Base-by-base conservation (phyloP, 257 asterid genomes). In the Rubia yunnanensis region DNA sequence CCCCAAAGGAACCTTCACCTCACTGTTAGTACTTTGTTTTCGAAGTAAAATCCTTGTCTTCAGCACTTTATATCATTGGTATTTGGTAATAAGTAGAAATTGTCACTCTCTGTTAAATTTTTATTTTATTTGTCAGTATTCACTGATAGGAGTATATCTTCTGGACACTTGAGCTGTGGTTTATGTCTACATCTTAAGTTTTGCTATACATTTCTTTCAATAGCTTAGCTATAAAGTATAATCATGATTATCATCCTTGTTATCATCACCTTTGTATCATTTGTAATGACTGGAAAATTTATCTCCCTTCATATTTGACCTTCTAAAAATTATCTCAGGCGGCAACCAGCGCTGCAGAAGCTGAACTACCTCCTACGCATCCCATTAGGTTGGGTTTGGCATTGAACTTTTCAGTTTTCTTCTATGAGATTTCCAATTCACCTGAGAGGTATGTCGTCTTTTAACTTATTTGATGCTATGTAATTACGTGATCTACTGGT, bases 301-400 rank as follows among this genome's bases (percentile, higher is more conserved):
- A 15, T 44, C 1, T 27, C 44, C 34, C 63, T 23, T 48, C 23
- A 22, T 53, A 39, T 32, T 59, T 39, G 58, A 27, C 34, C 69
- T 27, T 48, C 9, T 18, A 35, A 71, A 44, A 46, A 38, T 50
- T 35, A 50, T 65, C 73, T 76, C 81, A 90, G 97, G 24, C 79
- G 44, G 97, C 97, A 32, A 90, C 95, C 64, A 77, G 80, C 38
- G 59, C 85, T 62, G 95, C 97, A 23, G 96, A 86, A 75, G 81
- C 91, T 54, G 96, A 84, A 60, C 75, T 91, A 63, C 84, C 96
- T 55, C 95, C 97, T 32, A 91, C 97, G 4, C 96, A 91, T 75
- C 96, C 97, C 48, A 88, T 91, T 77, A 89, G 97, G 39, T 55
- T 91, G 95, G 97, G 97, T 6, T 71, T 91, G 88, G 96, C 96